These are phyloP conservation scores for Lithocarpus polystachyus DNA, from an alignment of 306 rosid species.

Conservation along the genomic window DNA sequence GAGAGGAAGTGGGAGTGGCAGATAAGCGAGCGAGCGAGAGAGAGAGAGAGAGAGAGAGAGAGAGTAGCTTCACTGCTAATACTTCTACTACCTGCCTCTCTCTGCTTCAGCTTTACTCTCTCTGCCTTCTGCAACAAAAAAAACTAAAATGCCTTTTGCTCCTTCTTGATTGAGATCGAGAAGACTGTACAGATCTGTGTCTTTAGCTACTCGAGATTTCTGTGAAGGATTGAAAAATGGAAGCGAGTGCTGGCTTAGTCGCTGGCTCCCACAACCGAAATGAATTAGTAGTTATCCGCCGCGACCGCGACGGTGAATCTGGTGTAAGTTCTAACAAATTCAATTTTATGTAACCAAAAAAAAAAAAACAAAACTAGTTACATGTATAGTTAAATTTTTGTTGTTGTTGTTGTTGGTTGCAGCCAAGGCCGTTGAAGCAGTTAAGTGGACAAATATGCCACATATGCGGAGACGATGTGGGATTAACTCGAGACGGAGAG, in stretches of 20 bases:
- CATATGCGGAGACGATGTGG: slow-evolving; percentile 63
- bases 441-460: slow-evolving; percentile 38
- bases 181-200: background rate
- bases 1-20: background rate
- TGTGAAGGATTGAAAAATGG: slow-evolving; percentile 27
- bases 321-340: slow-evolving; percentile 27
- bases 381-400: background rate
- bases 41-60: too few species aligned
- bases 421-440: slow-evolving; percentile 28
- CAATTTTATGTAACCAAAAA: too few species aligned
- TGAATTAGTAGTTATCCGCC: slow-evolving; percentile 55
- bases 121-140: too few species aligned
- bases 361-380: background rate
- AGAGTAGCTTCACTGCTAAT: too few species aligned
- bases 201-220: background rate
- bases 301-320: slow-evolving; percentile 50
- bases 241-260: slow-evolving; percentile 46
- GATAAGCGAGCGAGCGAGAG: background rate
- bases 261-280: slow-evolving; percentile 69
- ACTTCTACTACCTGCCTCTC: too few species aligned
- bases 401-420: background rate
- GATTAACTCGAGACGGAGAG: slow-evolving; percentile 47
- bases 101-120: too few species aligned
- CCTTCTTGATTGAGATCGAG: too few species aligned
- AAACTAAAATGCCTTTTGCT: too few species aligned